phyloP scores from a whole-genome alignment of 768 basidiomycete species.

The Cystobasidium onofrii region DNA sequence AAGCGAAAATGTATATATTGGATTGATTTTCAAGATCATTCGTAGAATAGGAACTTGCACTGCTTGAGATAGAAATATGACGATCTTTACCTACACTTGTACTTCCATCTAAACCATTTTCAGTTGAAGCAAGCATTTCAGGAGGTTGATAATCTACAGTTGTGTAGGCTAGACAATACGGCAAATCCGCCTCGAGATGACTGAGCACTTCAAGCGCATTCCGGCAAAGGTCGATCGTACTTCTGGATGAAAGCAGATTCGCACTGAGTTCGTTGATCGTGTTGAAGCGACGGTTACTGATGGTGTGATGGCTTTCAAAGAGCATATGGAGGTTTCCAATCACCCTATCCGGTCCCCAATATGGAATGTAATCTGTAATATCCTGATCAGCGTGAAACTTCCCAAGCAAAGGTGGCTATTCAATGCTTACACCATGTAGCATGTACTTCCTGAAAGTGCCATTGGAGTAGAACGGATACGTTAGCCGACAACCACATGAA shows the following conservation, averaged over 20 bases:
- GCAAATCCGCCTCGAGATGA: slow-evolving; percentile 26
- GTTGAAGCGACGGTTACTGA: slow-evolving; percentile 7
- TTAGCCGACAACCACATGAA: too few relatives aligned
- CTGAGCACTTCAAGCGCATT: slow-evolving; percentile 20
- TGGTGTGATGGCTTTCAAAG: slow-evolving; percentile 20
- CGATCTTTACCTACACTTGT: background rate
- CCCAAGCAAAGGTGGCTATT: background rate
- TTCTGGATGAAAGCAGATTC: background rate
- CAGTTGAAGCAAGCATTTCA: slow-evolving; percentile 18
- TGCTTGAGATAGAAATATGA: slow-evolving; percentile 7
- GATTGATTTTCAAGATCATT: slow-evolving; percentile 23
- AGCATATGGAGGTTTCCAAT: slow-evolving; percentile 30
- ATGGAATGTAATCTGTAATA: slow-evolving; percentile 17
- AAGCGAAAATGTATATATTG: slow-evolving; percentile 28
- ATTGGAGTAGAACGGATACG: too few relatives aligned
- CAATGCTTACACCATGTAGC: slow-evolving; percentile 21
- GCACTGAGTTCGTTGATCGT: slow-evolving; percentile 27
- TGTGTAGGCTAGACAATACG: slow-evolving; percentile 31
- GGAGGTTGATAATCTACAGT: slow-evolving; percentile 24
- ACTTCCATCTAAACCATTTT: background rate
- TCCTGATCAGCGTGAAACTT: background rate
- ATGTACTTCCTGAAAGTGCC: slow-evolving; percentile 1
- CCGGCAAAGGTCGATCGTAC: slow-evolving; percentile 34
- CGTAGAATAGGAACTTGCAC: slow-evolving; percentile 17
- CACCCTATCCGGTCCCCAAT: slow-evolving; percentile 17